Evolutionary conservation across 2,329 filamentous ascomycete species (phyloP).

Genomic region (Exophiala alcalophila): DNA sequence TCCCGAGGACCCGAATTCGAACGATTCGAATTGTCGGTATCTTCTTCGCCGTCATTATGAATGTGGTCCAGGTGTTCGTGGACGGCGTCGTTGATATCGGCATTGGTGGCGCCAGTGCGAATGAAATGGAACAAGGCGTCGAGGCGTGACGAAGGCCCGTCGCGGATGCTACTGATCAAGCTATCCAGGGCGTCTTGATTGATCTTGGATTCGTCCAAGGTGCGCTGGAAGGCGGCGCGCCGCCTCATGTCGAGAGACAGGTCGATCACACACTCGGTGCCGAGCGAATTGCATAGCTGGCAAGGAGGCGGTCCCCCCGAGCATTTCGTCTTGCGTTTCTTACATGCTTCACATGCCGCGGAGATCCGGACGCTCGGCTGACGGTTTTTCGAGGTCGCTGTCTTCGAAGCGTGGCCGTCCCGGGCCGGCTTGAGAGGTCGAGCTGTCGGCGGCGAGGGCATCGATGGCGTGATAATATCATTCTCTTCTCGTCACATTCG

Average conservation of each 20-base stretch:
- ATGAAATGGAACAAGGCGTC: constrained; percentile 13
- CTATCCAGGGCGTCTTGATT: constrained; percentile 20
- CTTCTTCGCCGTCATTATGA: constrained; percentile 13
- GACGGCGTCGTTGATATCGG: constrained; percentile 11
- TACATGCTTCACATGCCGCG: constrained; percentile 27
- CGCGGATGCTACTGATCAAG: constrained; percentile 20
- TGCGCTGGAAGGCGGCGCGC: constrained; percentile 23
- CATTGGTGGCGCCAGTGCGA: constrained; percentile 10
- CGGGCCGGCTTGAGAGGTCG: constrained; percentile 19
- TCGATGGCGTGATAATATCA: too few species aligned
- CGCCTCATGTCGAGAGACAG: constrained; percentile 27
- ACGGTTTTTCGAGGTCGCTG: constrained; percentile 9
- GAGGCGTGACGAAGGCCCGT: constrained; percentile 17
- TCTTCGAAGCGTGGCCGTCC: constrained; percentile 13
- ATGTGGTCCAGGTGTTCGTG: constrained; percentile 1
- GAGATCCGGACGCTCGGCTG: constrained; percentile 19
- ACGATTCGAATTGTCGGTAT: too few species aligned
- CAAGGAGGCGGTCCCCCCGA: constrained; percentile 26
- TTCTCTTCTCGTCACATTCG: too few species aligned
- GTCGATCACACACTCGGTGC: constrained; percentile 27
- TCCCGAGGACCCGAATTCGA: too few species aligned
- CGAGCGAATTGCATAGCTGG: constrained; percentile 21
- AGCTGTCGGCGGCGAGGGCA: constrained; percentile 14
- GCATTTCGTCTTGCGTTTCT: constrained; percentile 28
- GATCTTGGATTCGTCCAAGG: constrained; percentile 24